These are phyloP conservation scores for Trichopus zeylanicus DNA, from an alignment of 116 monocot genomes.

Conservation along the genomic window DNA sequence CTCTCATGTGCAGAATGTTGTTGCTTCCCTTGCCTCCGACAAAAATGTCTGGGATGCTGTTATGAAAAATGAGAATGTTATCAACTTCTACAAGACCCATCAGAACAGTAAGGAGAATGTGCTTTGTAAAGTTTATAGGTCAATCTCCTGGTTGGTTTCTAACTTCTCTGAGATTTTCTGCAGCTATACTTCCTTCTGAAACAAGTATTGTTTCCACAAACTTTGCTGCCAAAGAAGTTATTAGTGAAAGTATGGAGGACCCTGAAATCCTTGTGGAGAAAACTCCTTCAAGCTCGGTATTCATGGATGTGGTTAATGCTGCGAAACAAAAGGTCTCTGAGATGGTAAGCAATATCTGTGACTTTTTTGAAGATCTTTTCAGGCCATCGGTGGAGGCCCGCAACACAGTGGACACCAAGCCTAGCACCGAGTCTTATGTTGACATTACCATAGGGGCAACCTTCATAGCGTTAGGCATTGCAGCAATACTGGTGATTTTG, in stretches of 20 bases:
- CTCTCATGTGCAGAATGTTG: conserved; percentile 39
- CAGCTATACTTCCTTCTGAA: background rate
- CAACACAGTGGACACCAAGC: background rate
- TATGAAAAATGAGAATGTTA: conserved; percentile 71
- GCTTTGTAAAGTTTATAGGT: background rate
- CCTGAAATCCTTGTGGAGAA: background rate
- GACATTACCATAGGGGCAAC: conserved; percentile 14
- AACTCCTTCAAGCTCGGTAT: background rate
- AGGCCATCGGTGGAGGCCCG: conserved; percentile 2
- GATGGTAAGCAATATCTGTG: conserved; percentile 41
- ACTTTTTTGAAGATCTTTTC: conserved; percentile 46
- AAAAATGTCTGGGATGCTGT: conserved; percentile 84
- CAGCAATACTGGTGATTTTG: conserved; percentile 50
- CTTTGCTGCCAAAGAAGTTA: conserved; percentile 8
- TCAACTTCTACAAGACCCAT: conserved; percentile 62
- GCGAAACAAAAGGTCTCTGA: conserved; percentile 33
- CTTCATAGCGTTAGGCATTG: conserved; percentile 51
- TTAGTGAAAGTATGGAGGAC: background rate
- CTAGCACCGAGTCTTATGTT: background rate
- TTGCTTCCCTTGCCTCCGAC: conserved; percentile 72
- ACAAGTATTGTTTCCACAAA: background rate
- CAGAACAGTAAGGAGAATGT: conserved; percentile 22
- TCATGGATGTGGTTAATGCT: conserved; percentile 19
- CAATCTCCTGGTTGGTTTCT: background rate
- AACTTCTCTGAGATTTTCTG: background rate